Evolutionary conservation across 2,329 filamentous ascomycete species (phyloP).

Genomic region (Aureobasidium uvarum): DNA sequence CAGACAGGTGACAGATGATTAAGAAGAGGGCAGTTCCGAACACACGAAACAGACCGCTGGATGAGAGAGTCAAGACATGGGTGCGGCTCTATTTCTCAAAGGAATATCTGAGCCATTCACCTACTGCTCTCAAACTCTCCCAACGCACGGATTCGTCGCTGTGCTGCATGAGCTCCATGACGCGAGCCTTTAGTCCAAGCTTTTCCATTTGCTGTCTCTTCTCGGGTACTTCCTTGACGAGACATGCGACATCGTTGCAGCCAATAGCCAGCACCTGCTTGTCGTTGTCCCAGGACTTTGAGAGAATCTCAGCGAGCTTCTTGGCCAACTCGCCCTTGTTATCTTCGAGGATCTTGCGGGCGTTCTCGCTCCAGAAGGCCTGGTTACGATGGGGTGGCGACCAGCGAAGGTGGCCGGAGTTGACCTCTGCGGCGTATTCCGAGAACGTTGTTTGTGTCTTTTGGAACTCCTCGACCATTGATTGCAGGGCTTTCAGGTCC

Average conservation of each 20-base stretch:
- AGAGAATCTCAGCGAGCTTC: slow-evolving; percentile 81
- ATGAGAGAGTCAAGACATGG: background rate
- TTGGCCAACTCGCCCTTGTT: slow-evolving; percentile 75
- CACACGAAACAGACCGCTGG: background rate
- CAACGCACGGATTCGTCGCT: slow-evolving; percentile 84
- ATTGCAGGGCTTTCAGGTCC: slow-evolving; percentile 48
- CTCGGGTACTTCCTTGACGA: slow-evolving; percentile 88
- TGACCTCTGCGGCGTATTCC: slow-evolving; percentile 74
- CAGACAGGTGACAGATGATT: background rate
- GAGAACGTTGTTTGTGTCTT: slow-evolving; percentile 66
- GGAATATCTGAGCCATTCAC: slow-evolving; percentile 71
- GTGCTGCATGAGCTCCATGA: slow-evolving; percentile 93
- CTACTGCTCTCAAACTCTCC: slow-evolving; percentile 85
- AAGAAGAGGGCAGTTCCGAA: background rate
- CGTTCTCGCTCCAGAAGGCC: slow-evolving; percentile 90
- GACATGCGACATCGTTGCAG: slow-evolving; percentile 84
- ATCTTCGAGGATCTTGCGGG: slow-evolving; percentile 78
- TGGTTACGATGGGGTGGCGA: slow-evolving; percentile 84
- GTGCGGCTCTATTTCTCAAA: slow-evolving; percentile 47
- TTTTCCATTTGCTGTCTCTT: slow-evolving; percentile 77
- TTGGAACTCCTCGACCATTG: slow-evolving; percentile 81
- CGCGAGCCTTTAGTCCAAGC: slow-evolving; percentile 76
- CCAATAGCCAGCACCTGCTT: slow-evolving; percentile 85
- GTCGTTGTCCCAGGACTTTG: slow-evolving; percentile 79
- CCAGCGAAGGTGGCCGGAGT: slow-evolving; percentile 86